Evolutionary conservation across 192 early-diverging fungal species (phyloP).

Genomic region (Geranomyces variabilis): DNA sequence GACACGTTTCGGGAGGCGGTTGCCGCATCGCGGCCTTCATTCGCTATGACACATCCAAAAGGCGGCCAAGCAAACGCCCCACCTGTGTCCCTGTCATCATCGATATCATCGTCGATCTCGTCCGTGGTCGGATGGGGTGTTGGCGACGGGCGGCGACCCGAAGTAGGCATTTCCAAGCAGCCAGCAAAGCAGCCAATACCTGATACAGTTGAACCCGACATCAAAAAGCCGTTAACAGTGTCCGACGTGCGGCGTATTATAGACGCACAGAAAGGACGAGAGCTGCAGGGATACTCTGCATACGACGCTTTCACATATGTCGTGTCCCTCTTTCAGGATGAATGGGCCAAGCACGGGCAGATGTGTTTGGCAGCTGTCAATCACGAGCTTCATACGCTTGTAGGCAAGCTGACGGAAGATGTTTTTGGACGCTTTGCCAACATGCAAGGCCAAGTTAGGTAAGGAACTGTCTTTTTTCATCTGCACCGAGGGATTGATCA

Average conservation of each 20-base stretch:
- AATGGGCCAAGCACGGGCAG: conserved; percentile 45
- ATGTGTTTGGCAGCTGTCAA: conserved; percentile 36
- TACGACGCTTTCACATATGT: conserved; percentile 50
- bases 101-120: conserved; percentile 38
- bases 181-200: background rate
- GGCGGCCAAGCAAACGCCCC: conserved; percentile 14
- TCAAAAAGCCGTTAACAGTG: conserved; percentile 32
- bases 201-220: conserved; percentile 11
- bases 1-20: conserved; percentile 42
- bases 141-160: conserved; percentile 8
- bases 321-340: conserved; percentile 44
- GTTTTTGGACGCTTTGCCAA: conserved; percentile 52
- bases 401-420: conserved; percentile 47
- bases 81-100: conserved; percentile 28
- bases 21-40: conserved; percentile 35
- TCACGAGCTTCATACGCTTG: conserved; percentile 39
- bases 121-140: conserved; percentile 35
- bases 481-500: background rate
- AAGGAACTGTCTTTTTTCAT: conserved; percentile 12
- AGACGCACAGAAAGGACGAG: conserved; percentile 46
- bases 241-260: conserved; percentile 45
- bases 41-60: conserved; percentile 35
- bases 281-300: conserved; percentile 49
- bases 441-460: conserved; percentile 49
- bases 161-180: background rate